phyloP scores from a whole-genome alignment of 148 eudicot species.

The Rhododendron simsii region DNA sequence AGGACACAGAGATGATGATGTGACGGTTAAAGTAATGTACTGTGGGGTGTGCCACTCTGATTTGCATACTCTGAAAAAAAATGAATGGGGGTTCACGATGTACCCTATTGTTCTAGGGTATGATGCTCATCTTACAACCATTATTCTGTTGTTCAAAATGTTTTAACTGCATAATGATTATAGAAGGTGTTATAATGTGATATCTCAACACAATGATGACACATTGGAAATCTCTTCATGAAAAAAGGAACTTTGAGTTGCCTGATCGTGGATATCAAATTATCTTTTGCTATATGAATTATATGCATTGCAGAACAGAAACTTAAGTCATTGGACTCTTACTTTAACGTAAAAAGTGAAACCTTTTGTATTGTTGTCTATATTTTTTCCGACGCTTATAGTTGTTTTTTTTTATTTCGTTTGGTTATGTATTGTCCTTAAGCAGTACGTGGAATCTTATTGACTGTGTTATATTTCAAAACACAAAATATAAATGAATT shows the following conservation, averaged over 20 bases:
- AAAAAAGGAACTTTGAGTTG: not conserved
- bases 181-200: not conserved
- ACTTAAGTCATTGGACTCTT: not conserved
- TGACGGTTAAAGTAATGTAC: conserved; percentile 45
- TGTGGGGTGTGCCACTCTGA: conserved; percentile 79
- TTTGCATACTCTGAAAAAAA: conserved; percentile 41
- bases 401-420: not conserved
- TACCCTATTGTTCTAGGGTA: conserved; percentile 68
- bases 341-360: not conserved
- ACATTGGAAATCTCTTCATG: not conserved
- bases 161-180: not conserved
- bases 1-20: conserved; percentile 55
- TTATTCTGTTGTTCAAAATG: not conserved
- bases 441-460: not conserved
- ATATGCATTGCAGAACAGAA: not conserved
- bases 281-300: not conserved
- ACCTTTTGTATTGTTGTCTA: not conserved
- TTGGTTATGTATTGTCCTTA: not conserved
- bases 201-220: not conserved
- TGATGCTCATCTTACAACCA: conserved; percentile 2
- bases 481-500: not conserved
- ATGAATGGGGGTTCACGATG: conserved; percentile 62
- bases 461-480: not conserved
- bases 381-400: not conserved
- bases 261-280: not conserved